A percentile compares a stretch with the other conserved stretches of the same genome.
Conservation (phyloP, 2,329 filamentous ascomycete species). For the Herpotrichia juniperi region DNA sequence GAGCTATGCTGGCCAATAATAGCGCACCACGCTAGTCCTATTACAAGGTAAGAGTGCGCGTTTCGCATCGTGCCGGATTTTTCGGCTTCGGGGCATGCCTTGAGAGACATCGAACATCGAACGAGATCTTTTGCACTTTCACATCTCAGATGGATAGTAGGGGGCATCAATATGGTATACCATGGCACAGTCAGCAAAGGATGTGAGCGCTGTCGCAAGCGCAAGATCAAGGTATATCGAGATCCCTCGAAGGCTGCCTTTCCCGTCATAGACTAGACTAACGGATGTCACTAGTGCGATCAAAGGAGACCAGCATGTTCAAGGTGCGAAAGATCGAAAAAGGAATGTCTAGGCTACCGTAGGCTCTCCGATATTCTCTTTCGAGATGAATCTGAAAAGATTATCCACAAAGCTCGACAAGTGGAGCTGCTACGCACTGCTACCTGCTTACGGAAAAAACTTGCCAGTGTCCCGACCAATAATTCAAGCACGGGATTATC, state of each 20-base stretch:
- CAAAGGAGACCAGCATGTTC: constrained; percentile 27
- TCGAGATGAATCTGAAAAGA: constrained; percentile 28
- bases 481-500: too few species aligned
- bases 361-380: constrained; percentile 26
- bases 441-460: too few species aligned
- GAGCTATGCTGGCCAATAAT: background rate
- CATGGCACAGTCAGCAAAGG: constrained; percentile 19
- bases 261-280: background rate
- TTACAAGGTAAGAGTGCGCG: constrained; percentile 8
- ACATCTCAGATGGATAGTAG: background rate
- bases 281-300: constrained; percentile 26
- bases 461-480: too few species aligned
- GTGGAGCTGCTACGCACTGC: background rate
- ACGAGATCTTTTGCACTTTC: background rate
- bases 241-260: background rate
- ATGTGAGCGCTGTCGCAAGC: constrained; percentile 32
- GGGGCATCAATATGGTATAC: constrained; percentile 8
- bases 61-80: background rate
- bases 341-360: constrained; percentile 31
- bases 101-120: background rate
- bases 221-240: constrained; percentile 29
- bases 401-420: constrained; percentile 15
- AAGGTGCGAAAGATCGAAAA: constrained; percentile 26
- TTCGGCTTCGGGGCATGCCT: background rate
- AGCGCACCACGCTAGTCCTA: background rate